These are phyloP conservation scores for Colletotrichum tofieldiae DNA, from an alignment of 2,329 filamentous ascomycete species.

Conservation along the genomic window DNA sequence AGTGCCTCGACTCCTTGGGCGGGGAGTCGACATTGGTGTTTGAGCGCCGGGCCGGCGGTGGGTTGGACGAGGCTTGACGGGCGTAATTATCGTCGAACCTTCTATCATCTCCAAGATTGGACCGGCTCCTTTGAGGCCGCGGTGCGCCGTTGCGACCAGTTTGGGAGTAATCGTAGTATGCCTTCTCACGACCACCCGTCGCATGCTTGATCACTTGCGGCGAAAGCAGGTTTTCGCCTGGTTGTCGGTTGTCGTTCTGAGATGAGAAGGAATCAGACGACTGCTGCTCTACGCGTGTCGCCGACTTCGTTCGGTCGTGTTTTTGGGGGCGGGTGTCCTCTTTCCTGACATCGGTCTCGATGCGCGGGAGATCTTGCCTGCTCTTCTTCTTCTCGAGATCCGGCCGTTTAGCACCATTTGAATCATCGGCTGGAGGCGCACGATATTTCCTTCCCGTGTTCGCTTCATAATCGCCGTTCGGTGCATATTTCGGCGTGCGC, in stretches of 20 bases:
- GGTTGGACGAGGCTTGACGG: slow-evolving; percentile 48
- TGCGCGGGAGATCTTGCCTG: slow-evolving; percentile 60
- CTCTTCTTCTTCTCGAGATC: slow-evolving; percentile 52
- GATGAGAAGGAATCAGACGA: slow-evolving; percentile 53
- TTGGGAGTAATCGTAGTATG: slow-evolving; percentile 54
- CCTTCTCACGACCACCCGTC: slow-evolving; percentile 59
- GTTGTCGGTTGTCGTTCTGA: slow-evolving; percentile 46
- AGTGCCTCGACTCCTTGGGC: slow-evolving; percentile 48
- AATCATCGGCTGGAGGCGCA: slow-evolving; percentile 48
- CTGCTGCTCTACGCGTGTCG: slow-evolving; percentile 49
- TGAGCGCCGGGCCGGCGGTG: slow-evolving; percentile 47
- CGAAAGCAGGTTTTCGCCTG: slow-evolving; percentile 56
- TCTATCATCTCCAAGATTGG: slow-evolving; percentile 49
- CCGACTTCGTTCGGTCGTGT: slow-evolving; percentile 56
- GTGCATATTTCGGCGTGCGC: slow-evolving; percentile 36
- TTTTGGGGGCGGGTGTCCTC: slow-evolving; percentile 47
- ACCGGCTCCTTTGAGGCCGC: slow-evolving; percentile 51
- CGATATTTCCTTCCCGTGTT: slow-evolving; percentile 61
- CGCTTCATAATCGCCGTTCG: slow-evolving; percentile 54
- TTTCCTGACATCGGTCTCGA: slow-evolving; percentile 58
- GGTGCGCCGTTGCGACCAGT: slow-evolving; percentile 47
- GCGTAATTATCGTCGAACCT: slow-evolving; percentile 47
- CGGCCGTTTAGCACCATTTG: slow-evolving; percentile 41
- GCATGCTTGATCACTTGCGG: slow-evolving; percentile 61
- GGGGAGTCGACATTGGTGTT: slow-evolving; percentile 48